These are phyloP conservation scores for Aspergillus panamensis DNA, from an alignment of 495 filamentous ascomycete genomes.

Conservation along the genomic window DNA sequence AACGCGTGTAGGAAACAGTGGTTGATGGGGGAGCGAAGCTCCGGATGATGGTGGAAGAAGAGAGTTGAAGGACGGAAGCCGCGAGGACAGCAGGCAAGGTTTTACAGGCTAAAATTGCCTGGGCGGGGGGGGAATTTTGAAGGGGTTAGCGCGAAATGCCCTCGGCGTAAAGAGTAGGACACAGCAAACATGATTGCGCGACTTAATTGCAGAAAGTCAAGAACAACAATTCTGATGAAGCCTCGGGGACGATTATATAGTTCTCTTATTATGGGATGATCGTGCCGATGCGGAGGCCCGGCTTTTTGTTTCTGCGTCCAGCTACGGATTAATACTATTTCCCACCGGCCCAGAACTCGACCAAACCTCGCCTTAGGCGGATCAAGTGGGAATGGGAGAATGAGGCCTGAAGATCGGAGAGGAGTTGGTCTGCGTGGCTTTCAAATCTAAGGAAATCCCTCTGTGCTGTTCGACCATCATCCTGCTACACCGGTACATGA, in stretches of 20 bases:
- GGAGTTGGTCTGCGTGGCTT: neutral
- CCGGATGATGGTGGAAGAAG: slow-evolving; percentile 23
- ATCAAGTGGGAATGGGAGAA: neutral
- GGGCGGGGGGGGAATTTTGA: slow-evolving; percentile 37
- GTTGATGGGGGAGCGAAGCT: slow-evolving; percentile 31
- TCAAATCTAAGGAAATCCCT: neutral
- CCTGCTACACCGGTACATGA: neutral
- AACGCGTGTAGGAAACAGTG: slow-evolving; percentile 18
- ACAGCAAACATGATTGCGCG: slow-evolving; percentile 36
- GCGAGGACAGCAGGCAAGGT: slow-evolving; percentile 34
- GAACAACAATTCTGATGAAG: slow-evolving; percentile 13
- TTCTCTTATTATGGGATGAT: slow-evolving; percentile 36
- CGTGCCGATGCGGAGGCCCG: slow-evolving; percentile 38
- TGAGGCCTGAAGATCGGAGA: neutral
- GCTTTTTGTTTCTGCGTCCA: slow-evolving; percentile 50
- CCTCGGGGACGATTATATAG: slow-evolving; percentile 26
- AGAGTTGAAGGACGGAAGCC: slow-evolving; percentile 35
- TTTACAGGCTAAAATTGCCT: slow-evolving; percentile 43
- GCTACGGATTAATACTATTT: slow-evolving; percentile 51
- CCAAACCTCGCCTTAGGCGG: slow-evolving; percentile 14
- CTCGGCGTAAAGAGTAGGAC: slow-evolving; percentile 35
- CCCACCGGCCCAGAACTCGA: slow-evolving; percentile 34
- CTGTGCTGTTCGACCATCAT: neutral
- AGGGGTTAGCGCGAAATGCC: slow-evolving; percentile 41
- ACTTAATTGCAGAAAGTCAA: slow-evolving; percentile 19